Conservation (phyloP, 257 asterid species). For the Ilex aquifolium region DNA sequence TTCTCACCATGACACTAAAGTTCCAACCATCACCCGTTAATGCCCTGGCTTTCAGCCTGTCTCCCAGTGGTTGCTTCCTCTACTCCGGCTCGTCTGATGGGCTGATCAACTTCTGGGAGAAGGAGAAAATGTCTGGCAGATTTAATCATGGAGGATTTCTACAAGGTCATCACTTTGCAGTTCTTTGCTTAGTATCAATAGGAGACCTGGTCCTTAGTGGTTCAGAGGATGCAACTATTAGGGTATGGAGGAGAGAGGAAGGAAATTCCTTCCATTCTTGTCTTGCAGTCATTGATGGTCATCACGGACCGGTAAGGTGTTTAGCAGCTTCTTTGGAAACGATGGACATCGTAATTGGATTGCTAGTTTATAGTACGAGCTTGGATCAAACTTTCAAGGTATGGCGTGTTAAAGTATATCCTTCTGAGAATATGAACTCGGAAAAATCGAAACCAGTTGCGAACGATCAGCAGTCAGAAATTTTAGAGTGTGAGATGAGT, state of each 20-base stretch:
- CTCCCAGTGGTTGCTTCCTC: slow-evolving; percentile 26
- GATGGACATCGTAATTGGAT: slow-evolving; percentile 19
- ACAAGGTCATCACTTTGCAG: slow-evolving; percentile 65
- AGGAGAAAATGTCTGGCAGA: slow-evolving; percentile 55
- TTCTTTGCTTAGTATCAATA: slow-evolving; percentile 51
- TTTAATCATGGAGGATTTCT: slow-evolving; percentile 60
- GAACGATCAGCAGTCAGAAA: slow-evolving; percentile 17
- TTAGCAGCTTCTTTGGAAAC: slow-evolving; percentile 56
- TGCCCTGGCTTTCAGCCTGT: slow-evolving; percentile 38
- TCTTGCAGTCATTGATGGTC: slow-evolving; percentile 67
- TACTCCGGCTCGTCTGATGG: slow-evolving; percentile 76
- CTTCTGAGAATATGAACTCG: slow-evolving; percentile 23
- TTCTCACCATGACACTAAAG: slow-evolving; percentile 56
- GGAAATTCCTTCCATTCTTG: slow-evolving; percentile 51
- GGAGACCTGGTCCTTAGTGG: slow-evolving; percentile 57
- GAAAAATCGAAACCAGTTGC: slow-evolving; percentile 20
- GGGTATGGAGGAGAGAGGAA: slow-evolving; percentile 69
- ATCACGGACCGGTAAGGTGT: slow-evolving; percentile 71
- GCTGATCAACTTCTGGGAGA: slow-evolving; percentile 64
- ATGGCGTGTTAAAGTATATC: slow-evolving; percentile 59
- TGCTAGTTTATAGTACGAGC: slow-evolving; percentile 66
- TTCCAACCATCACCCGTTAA: slow-evolving; percentile 66
- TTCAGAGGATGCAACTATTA: slow-evolving; percentile 67
- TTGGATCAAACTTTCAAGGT: slow-evolving; percentile 69
- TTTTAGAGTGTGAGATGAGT: slow-evolving; percentile 34